Base-by-base conservation (phyloP, 129 eudicot genomes). In the Escallonia rubra region DNA sequence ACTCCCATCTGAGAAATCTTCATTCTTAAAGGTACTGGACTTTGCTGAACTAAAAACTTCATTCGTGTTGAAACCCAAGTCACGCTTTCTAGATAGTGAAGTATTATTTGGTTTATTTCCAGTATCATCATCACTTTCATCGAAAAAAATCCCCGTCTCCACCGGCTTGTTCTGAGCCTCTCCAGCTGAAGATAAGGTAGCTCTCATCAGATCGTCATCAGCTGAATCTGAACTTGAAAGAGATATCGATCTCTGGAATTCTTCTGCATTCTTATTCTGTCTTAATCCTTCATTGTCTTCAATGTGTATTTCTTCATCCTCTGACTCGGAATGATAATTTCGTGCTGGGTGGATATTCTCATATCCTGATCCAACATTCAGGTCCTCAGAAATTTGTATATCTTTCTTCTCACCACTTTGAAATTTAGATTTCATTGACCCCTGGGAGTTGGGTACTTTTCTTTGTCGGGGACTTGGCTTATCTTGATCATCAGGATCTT, bases 91-190 rank as follows among this genome's bases (percentile, higher is more conserved):
- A 1, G 8, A 46, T 46, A 0, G 50, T 46, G 34, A 23, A 23
- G 34, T 23, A 23, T 9, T 9, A 46, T 46, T 54, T 54, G 7
- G 15, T 4, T 45, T 13, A 4, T 59, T 43, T 41, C 41, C 43
- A 56, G 64, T 59, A 65, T 78, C 89, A 12, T 72, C 61, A 40
- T 86, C 81, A 63, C 83, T 84, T 73, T 47, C 82, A 75, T 84
- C 77, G 67, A 69, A 84, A 42, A 72, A 58, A 43, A 77, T 58
- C n/a, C 43, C 67, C 78, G 38, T 76, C 48, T 49, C 65, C 6
- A 65, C 12, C 49, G 59, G 48, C 66, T 55, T 47, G 6, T 13
- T 55, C 61, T 74, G 65, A 6, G 15, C 64, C 53, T 57, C 74
- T 23, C 50, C 76, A 8, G 59, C 57, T 4, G 66, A 65, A 8